Evolutionary conservation across 352 stramenopile genomes (phyloP), one percentile per base, ranked within the genome.

Genomic region (Pythium chondricola): DNA sequence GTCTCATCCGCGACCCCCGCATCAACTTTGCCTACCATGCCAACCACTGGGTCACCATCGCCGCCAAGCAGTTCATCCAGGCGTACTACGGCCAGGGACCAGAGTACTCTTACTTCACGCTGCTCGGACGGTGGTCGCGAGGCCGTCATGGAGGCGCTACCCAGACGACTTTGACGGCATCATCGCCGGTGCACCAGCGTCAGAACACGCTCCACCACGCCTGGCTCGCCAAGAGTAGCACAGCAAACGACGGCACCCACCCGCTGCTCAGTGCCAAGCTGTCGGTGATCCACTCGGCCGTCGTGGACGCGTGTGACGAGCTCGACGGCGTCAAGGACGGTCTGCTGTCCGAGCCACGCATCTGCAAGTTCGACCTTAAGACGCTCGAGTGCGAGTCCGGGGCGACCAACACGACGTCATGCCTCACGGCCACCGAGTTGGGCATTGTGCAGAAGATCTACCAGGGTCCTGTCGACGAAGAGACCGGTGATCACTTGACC

Each of bases 71-170:
- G 30, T 46, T 74, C 32, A 69, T 71, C 7, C 35, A 52, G 25
- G 48, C 46, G 4, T 75, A 63, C 44, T 75, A 71, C 36, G 65
- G 58, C 10, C 58, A 71, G 44, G 48, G 51, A 8, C 48, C 48
- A 17, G 31, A 21, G 33, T 71, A 69, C 25, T 69, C 65, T 21
- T 71, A 71, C 58, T 74, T 74, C 43, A 72, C 59, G 63, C 27
- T 72, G 59, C 37, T 72, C 63, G 3, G 63, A 72, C 22, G 56
- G 63, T n/a, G 55, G 63, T n/a, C 63, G 59, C 13, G 59, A 69
- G 43, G 63, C 43, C 9, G 59, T 72, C 2, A 72, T 72, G 63
- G 63, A 72, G 27, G 59, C 59, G 4, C 0, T 72, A 63, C 45
- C 63, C 63, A 13, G 56, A 58, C 18, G 63, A 72, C 44, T 69